Percentiles rank a stretch among this genome's conserved stretches.
Conservation (phyloP, 108 stramenopile species). For the Epithemia pelagica region DNA sequence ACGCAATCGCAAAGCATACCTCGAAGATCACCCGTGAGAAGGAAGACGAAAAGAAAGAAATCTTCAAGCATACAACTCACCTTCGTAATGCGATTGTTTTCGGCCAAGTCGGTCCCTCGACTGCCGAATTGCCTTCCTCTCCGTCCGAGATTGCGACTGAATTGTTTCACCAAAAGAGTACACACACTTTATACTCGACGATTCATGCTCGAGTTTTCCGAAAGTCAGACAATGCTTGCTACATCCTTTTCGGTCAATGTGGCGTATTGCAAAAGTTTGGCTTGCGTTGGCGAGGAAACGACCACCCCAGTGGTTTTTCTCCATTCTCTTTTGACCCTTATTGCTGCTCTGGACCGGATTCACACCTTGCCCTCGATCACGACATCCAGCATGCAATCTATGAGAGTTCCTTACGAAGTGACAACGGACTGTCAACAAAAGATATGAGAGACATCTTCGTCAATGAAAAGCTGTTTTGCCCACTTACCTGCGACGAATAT, state of each 20-base stretch:
- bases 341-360: not conserved
- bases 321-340: not conserved
- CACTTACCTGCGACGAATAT: not conserved
- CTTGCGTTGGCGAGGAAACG: not conserved
- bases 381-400: not conserved
- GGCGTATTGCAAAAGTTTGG: not conserved
- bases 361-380: not conserved
- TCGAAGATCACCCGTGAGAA: no score
- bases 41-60: no score
- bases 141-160: not conserved
- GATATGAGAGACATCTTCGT: not conserved
- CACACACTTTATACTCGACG: not conserved
- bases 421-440: not conserved
- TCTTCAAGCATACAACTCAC: no score
- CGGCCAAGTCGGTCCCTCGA: not conserved
- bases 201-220: not conserved
- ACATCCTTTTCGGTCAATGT: not conserved
- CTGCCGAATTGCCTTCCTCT: not conserved
- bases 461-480: not conserved
- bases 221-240: not conserved
- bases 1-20: no score
- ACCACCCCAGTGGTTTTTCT: not conserved
- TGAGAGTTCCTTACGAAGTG: not conserved
- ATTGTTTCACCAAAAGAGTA: not conserved
- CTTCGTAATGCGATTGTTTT: no score